Percentiles rank a stretch among this genome's conserved stretches.
Evolutionary conservation across 169 alveolate species (phyloP).

Genomic region (Neospora caninum): DNA sequence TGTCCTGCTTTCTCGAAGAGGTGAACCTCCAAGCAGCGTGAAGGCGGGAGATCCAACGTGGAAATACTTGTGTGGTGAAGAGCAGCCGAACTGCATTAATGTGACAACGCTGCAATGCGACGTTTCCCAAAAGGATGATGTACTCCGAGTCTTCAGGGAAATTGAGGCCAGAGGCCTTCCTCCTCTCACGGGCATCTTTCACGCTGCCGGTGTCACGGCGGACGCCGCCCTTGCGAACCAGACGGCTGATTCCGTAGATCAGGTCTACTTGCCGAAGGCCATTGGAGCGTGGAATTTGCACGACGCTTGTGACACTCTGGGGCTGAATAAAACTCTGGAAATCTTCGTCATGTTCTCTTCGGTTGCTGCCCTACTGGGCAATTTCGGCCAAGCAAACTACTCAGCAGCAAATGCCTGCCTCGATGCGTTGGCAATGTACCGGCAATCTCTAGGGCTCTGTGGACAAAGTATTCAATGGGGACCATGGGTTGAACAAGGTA

Average conservation of each 20-base stretch:
- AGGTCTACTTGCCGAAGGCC: constrained; percentile 77
- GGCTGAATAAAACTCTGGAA: constrained; percentile 58
- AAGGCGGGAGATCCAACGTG: constrained; percentile 18
- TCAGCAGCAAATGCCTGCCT: constrained; percentile 80
- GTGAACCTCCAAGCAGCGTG: constrained; percentile 48
- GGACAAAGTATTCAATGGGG: constrained; percentile 82
- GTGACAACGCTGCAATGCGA: constrained; percentile 49
- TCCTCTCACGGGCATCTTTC: constrained; percentile 73
- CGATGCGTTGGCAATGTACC: constrained; percentile 73
- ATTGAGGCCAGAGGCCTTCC: constrained; percentile 37
- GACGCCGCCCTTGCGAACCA: constrained; percentile 72
- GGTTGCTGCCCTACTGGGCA: constrained; percentile 77
- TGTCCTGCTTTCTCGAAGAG: constrained; percentile 67
- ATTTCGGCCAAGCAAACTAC: constrained; percentile 80
- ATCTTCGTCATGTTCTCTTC: constrained; percentile 76
- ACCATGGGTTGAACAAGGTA: constrained; percentile 78
- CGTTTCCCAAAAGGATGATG: constrained; percentile 51
- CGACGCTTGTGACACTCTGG: constrained; percentile 63
- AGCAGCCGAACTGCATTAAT: constrained; percentile 24
- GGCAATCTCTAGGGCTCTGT: constrained; percentile 73
- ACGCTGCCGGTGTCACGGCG: constrained; percentile 78
- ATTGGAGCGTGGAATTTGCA: constrained; percentile 82
- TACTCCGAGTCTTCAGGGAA: constrained; percentile 28
- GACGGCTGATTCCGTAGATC: constrained; percentile 64
- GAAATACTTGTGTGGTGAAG: constrained; percentile 37